A percentile compares a stretch with the other conserved stretches of the same genome.
These are phyloP conservation scores for Aspergillus sp. DNA, from an alignment of 2,329 filamentous ascomycete species.

Conservation along the genomic window DNA sequence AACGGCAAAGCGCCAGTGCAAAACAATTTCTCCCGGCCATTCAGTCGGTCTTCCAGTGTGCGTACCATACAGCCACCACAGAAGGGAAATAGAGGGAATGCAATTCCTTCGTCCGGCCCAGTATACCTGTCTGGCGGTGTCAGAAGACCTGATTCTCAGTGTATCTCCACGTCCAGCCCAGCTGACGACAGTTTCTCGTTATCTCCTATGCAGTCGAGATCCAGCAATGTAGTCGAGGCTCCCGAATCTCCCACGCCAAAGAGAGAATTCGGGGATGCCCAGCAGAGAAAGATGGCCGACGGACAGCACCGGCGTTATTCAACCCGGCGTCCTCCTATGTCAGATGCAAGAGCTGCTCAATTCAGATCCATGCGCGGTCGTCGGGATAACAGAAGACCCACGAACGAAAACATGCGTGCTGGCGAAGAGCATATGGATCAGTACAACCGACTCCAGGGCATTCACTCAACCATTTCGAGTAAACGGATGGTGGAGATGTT, in stretches of 20 bases:
- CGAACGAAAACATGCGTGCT: constrained; percentile 27
- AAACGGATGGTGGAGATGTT: constrained; percentile 36
- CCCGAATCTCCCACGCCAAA: constrained; percentile 29
- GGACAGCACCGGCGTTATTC: constrained; percentile 19
- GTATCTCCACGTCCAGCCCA: background rate
- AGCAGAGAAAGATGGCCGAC: constrained; percentile 13
- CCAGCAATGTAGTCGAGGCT: constrained; percentile 14
- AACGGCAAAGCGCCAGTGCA: constrained; percentile 7
- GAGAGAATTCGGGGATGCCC: constrained; percentile 7
- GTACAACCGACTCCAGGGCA: constrained; percentile 15
- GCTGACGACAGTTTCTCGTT: constrained; percentile 1
- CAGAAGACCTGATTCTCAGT: background rate
- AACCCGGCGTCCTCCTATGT: constrained; percentile 13
- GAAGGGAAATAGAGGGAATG: constrained; percentile 2
- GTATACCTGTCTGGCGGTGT: background rate
- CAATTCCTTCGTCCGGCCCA: background rate
- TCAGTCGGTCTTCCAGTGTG: constrained; percentile 28
- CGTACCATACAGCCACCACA: constrained; percentile 14
- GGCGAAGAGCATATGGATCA: constrained; percentile 11
- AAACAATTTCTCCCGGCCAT: constrained; percentile 34
- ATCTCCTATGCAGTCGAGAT: constrained; percentile 20
- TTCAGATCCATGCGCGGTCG: constrained; percentile 23
- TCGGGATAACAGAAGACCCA: constrained; percentile 13
- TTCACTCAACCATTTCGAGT: constrained; percentile 24
- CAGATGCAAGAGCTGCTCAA: constrained; percentile 16